Evolutionary conservation across 768 basidiomycete species (phyloP).

Genomic region (Phlegmacium glaucopus): DNA sequence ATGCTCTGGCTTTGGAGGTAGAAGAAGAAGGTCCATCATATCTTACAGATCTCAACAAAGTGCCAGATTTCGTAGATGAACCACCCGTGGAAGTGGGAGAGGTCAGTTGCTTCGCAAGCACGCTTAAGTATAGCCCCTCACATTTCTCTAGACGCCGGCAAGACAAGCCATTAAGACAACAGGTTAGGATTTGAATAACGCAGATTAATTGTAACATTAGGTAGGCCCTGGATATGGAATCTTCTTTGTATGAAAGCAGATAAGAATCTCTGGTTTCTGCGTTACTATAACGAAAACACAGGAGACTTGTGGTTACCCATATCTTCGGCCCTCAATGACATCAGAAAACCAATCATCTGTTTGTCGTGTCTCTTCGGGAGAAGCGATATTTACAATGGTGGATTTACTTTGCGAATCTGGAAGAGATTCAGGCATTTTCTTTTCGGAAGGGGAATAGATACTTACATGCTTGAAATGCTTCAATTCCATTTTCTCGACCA

Average conservation of each 20-base stretch:
- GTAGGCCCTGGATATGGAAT: too few relatives aligned
- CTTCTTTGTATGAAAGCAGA: not conserved
- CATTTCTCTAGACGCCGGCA: constrained; percentile 32
- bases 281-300: too few relatives aligned
- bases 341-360: constrained; percentile 82
- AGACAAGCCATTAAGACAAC: constrained; percentile 52
- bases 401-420: constrained; percentile 86
- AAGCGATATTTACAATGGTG: constrained; percentile 69
- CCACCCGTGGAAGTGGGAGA: constrained; percentile 69
- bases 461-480: constrained; percentile 78
- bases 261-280: not conserved
- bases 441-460: constrained; percentile 7
- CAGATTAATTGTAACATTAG: not conserved
- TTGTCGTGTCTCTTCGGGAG: constrained; percentile 50
- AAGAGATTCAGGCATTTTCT: not conserved
- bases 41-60: constrained; percentile 79
- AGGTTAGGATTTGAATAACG: constrained; percentile 22
- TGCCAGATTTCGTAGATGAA: constrained; percentile 91
- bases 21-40: constrained; percentile 92
- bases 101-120: constrained; percentile 33
- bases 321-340: constrained; percentile 46
- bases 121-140: not conserved
- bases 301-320: constrained; percentile 45
- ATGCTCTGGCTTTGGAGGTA: constrained; percentile 87
- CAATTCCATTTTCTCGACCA: constrained; percentile 82